phyloP scores from a whole-genome alignment of 768 basidiomycete genomes.

The Boletales sp. region DNA sequence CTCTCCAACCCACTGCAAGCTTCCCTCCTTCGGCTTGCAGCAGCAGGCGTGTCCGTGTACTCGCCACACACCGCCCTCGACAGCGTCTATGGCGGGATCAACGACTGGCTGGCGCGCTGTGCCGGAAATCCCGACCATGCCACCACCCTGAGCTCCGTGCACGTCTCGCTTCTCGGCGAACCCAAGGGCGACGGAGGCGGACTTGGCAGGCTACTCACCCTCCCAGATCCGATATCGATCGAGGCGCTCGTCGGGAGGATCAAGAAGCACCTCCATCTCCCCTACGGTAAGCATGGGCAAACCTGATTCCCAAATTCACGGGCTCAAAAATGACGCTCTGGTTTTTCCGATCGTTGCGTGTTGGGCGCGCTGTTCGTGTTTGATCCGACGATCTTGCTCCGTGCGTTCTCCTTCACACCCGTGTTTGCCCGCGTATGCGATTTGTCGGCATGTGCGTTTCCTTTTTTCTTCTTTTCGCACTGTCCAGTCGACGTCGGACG shows the following conservation, averaged over 20 bases:
- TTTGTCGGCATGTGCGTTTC: too few species aligned
- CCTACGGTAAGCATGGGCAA: conserved; percentile 47
- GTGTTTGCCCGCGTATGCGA: conserved; percentile 10
- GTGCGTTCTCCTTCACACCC: conserved; percentile 3
- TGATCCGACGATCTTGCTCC: conserved; percentile 18
- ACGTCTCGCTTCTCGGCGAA: conserved; percentile 35
- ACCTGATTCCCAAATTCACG: conserved; percentile 2
- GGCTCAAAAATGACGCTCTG: conserved; percentile 11
- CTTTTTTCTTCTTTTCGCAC: conserved; percentile 5
- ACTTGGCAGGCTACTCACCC: conserved; percentile 64
- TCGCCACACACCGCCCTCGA: conserved; percentile 89
- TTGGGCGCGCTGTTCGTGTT: background rate
- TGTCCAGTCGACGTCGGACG: conserved; percentile 66
- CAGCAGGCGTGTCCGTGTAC: conserved; percentile 82
- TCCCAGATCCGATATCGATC: conserved; percentile 56
- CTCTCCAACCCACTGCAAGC: conserved; percentile 75
- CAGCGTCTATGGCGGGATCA: conserved; percentile 78
- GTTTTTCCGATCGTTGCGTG: background rate
- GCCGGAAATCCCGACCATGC: conserved; percentile 35
- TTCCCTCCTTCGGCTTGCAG: conserved; percentile 75
- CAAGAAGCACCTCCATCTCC: conserved; percentile 61
- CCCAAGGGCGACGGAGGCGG: conserved; percentile 51
- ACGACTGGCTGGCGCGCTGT: conserved; percentile 80
- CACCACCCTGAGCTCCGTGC: conserved; percentile 24
- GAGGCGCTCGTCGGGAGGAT: conserved; percentile 61